Evolutionary conservation across 192 early-diverging fungal genomes (phyloP).

Genomic region (Gaertneriomyces sp.): DNA sequence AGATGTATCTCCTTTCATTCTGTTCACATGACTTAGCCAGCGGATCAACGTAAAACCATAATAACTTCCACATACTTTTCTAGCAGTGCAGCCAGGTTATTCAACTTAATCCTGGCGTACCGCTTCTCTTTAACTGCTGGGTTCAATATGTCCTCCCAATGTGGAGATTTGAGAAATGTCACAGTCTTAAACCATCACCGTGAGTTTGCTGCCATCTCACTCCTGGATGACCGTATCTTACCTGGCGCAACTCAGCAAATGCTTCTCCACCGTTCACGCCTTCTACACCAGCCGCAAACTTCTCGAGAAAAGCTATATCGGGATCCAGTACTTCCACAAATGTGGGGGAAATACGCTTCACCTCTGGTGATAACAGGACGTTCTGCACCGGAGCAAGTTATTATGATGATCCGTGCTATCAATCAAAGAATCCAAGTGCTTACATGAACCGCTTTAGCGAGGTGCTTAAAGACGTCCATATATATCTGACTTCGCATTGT

Average conservation of each 20-base stretch:
- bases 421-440: background rate
- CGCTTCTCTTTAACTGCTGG: constrained; percentile 57
- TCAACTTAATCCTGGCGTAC: constrained; percentile 62
- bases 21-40: constrained; percentile 4
- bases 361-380: constrained; percentile 56
- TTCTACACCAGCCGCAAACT: constrained; percentile 62
- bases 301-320: constrained; percentile 72
- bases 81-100: constrained; percentile 62
- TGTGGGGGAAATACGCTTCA: constrained; percentile 57
- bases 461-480: constrained; percentile 72
- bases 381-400: constrained; percentile 30
- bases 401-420: background rate
- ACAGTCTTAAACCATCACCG: constrained; percentile 50
- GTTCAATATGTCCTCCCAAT: constrained; percentile 72
- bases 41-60: background rate
- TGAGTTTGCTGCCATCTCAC: background rate
- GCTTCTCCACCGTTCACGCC: constrained; percentile 62
- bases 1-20: constrained; percentile 34
- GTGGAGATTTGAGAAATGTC: constrained; percentile 61
- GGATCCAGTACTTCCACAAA: constrained; percentile 60
- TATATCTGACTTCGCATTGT: constrained; percentile 64
- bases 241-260: constrained; percentile 73
- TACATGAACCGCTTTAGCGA: constrained; percentile 62
- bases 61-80: constrained; percentile 70
- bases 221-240: constrained; percentile 16